Evolutionary conservation across 78 protist genomes (phyloP).

Genomic region (Pigoraptor vietnamica): DNA sequence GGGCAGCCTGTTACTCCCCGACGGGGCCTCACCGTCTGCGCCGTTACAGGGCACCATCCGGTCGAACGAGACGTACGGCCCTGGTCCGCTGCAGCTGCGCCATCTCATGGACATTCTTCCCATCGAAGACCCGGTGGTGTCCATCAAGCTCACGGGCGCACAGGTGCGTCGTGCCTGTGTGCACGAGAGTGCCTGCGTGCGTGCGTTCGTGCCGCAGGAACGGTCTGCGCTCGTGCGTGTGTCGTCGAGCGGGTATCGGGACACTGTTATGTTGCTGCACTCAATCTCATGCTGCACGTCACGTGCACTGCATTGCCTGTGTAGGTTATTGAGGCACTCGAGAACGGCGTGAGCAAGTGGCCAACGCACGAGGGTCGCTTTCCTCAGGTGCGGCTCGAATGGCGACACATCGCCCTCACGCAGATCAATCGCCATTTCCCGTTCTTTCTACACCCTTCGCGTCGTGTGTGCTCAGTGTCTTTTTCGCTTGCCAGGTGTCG

Average conservation of each 20-base stretch:
- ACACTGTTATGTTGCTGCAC: neutral
- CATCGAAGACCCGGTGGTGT: neutral
- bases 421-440: too few relatives aligned
- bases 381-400: slow-evolving; percentile 22
- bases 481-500: too few relatives aligned
- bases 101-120: neutral
- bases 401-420: too few relatives aligned
- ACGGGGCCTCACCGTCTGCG: neutral
- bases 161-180: neutral
- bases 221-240: neutral
- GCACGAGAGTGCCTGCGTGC: too few relatives aligned
- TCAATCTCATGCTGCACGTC: neutral
- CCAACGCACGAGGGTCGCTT: slow-evolving; percentile 61
- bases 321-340: slow-evolving; percentile 37
- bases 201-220: neutral
- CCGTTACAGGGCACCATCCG: neutral
- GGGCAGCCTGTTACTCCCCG: slow-evolving; percentile 13
- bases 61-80: neutral
- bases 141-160: neutral
- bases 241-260: neutral
- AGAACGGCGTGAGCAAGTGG: slow-evolving; percentile 46
- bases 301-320: neutral
- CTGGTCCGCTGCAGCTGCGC: neutral
- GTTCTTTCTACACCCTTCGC: too few relatives aligned
- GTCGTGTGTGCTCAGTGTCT: too few relatives aligned